These are phyloP conservation scores for Penicillium glabrum DNA, from an alignment of 2,329 filamentous ascomycete genomes.

Conservation along the genomic window DNA sequence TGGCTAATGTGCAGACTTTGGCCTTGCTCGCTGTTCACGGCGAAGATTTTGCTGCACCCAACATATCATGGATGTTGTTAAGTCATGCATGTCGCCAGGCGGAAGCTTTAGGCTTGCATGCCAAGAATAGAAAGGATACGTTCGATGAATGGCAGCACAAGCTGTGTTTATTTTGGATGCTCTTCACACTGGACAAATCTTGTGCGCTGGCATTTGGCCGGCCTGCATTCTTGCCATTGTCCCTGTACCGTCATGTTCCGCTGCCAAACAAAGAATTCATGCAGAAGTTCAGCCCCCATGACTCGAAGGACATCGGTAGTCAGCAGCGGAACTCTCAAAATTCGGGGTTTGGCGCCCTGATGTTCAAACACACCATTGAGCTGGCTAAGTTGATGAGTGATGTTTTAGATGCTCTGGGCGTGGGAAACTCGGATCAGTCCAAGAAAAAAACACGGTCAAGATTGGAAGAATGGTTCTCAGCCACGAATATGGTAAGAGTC, in stretches of 20 bases:
- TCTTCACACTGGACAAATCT: slow-evolving; percentile 15
- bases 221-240: slow-evolving; percentile 7
- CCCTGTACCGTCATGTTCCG: slow-evolving; percentile 7
- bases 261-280: background rate
- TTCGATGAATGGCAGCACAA: background rate
- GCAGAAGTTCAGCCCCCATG: background rate
- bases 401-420: background rate
- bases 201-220: slow-evolving; percentile 18
- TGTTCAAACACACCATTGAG: background rate
- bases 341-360: background rate
- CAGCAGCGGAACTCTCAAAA: background rate
- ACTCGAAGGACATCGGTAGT: background rate
- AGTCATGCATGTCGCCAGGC: slow-evolving; percentile 17
- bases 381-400: background rate
- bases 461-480: background rate
- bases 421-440: background rate
- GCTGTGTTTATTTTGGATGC: slow-evolving; percentile 15
- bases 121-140: background rate
- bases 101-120: slow-evolving; percentile 11
- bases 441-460: background rate
- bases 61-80: slow-evolving; percentile 15
- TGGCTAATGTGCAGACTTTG: slow-evolving; percentile 10
- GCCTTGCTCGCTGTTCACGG: slow-evolving; percentile 11
- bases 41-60: slow-evolving; percentile 16
- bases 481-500: background rate